Base-by-base conservation (phyloP, 768 basidiomycete species). In the Terana coerulea region DNA sequence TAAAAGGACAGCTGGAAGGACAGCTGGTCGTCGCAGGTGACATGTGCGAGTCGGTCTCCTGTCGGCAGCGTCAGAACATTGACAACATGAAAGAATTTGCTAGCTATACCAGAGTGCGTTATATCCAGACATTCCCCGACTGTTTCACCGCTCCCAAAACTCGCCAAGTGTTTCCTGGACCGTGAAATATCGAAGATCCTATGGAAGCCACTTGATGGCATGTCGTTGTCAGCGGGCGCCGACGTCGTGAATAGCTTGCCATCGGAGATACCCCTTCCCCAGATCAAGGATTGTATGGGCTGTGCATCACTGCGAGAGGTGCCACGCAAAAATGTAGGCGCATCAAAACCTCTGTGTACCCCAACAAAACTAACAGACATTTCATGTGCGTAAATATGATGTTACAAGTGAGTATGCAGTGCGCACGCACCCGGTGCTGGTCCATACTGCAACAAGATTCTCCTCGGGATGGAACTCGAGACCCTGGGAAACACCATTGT, bases 81-180 rank as follows among this genome's bases (percentile, higher is more conserved):
- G 24, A 3, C 3, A 11, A 2, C 31, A 1, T 24, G 30, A 14
- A 47, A n/a, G 7, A 9, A 37, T 26, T 3, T 2, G 47, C 41
- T 53, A 79, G 83, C 83, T 47, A 69, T 63, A 10, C 73, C 58
- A 51, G 76, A n/a, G n/a, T n/a, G n/a, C n/a, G n/a, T 70, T 3
- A 84, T 29, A 6, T 72, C 64, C 19, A 83, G 62, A 10, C 72
- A 70, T 59, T 86, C 83, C 33, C 84, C 84, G 3, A 75, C 72
- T 56, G 79, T n/a, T n/a, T n/a, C 81, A 1, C 57, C 47, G 1
- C 75, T 73, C 47, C 77, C 71, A 33, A 85, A 40, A 7, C 8
- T 72, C 6, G 60, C 50, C 49, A 73, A 68, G 0, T 59, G 46
- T 1, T 21, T 2, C 12, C 21, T 17, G 9, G 5, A 12, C 2